Conservation (phyloP, 225 moss, liverwort and hornwort species). For the Polytrichum formosum region DNA sequence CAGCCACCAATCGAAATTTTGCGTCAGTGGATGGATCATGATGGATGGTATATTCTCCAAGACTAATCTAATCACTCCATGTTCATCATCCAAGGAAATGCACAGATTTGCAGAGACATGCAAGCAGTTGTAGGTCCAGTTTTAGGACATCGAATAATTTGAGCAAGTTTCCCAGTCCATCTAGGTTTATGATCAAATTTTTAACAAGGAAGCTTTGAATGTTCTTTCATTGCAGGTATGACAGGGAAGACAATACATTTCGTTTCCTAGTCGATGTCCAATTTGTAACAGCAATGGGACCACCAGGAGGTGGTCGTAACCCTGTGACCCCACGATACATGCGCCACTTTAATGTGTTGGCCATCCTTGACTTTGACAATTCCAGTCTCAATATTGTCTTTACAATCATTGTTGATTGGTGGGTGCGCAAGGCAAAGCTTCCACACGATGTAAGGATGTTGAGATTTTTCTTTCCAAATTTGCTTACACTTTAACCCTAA, state of each 20-base stretch:
- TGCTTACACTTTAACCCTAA: no score
- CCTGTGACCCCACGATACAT: conserved; percentile 68
- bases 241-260: conserved; percentile 78
- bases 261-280: conserved; percentile 61
- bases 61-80: neutral
- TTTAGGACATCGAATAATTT: no score
- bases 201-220: no score
- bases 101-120: neutral
- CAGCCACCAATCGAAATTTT: conserved; percentile 85
- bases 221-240: conserved; percentile 49
- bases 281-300: conserved; percentile 84
- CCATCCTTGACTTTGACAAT: conserved; percentile 74
- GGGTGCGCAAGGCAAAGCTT: conserved; percentile 64
- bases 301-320: conserved; percentile 76
- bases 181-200: no score
- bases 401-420: conserved; percentile 79
- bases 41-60: conserved; percentile 56
- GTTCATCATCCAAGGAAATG: no score
- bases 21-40: conserved; percentile 96
- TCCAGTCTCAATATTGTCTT: conserved; percentile 54
- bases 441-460: conserved; percentile 56
- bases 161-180: no score
- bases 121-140: no score
- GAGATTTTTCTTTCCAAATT: no score
- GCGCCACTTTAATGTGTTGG: conserved; percentile 74